These are phyloP conservation scores for Metarhizium anisopliae DNA, from an alignment of 2,329 filamentous ascomycete genomes.

Conservation along the genomic window DNA sequence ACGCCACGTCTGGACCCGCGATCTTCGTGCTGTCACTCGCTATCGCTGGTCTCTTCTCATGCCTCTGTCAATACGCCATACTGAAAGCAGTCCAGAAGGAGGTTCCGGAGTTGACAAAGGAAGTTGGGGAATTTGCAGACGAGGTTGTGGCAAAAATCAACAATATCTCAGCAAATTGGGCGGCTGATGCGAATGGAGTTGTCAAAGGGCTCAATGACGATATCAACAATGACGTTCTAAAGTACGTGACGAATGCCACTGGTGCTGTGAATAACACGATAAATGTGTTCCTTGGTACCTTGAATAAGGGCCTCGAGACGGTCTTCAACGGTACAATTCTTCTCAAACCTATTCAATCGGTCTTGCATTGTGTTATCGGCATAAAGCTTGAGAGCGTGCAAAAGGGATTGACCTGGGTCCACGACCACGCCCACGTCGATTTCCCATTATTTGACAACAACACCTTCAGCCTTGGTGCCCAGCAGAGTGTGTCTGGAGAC, in stretches of 20 bases:
- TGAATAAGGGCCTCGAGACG: constrained; percentile 61
- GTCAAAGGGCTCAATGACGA: constrained; percentile 62
- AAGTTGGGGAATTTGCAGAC: constrained; percentile 73
- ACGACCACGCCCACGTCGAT: constrained; percentile 73
- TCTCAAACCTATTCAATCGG: constrained; percentile 65
- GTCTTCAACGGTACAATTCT: constrained; percentile 80
- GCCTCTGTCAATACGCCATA: constrained; percentile 74
- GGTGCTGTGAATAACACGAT: constrained; percentile 76
- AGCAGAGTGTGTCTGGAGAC: constrained; percentile 49
- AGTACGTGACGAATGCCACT: constrained; percentile 80
- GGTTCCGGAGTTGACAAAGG: constrained; percentile 61
- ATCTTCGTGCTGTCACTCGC: constrained; percentile 82
- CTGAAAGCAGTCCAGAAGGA: constrained; percentile 64
- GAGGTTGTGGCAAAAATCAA: constrained; percentile 66
- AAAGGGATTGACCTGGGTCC: constrained; percentile 86
- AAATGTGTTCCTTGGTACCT: constrained; percentile 70
- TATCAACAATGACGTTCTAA: constrained; percentile 78
- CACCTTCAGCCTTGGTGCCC: constrained; percentile 74
- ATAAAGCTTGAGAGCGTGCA: constrained; percentile 80
- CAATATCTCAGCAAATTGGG: constrained; percentile 68
- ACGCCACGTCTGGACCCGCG: constrained; percentile 75
- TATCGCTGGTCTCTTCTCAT: constrained; percentile 72
- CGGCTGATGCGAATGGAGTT: constrained; percentile 63
- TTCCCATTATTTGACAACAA: constrained; percentile 73
- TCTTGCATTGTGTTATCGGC: constrained; percentile 79